Evolutionary conservation across 2,329 filamentous ascomycete genomes (phyloP).

Genomic region (Coniochaeta ligniaria): DNA sequence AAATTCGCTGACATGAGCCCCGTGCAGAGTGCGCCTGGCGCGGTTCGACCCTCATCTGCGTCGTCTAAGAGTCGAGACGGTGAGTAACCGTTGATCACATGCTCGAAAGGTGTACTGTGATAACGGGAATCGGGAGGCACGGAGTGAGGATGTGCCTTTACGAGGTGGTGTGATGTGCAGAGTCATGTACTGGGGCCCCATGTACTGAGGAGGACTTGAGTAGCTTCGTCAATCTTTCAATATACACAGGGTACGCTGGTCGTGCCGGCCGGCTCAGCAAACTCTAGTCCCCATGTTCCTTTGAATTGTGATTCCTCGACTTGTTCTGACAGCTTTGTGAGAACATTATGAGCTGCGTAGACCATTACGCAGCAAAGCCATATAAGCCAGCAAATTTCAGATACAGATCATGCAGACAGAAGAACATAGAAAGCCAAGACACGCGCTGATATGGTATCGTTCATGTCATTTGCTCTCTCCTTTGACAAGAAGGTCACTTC

Average conservation of each 20-base stretch:
- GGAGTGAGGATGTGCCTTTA: background rate
- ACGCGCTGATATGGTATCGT: no score
- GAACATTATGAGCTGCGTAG: no score
- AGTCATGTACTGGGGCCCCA: background rate
- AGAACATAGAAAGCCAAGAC: no score
- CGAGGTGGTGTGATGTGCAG: background rate
- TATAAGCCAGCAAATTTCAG: no score
- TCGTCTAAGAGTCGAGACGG: background rate
- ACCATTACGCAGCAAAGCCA: no score
- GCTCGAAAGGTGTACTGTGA: background rate
- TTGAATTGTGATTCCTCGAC: no score
- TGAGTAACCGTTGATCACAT: background rate
- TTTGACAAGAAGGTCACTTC: no score
- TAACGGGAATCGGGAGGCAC: background rate
- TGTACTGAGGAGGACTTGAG: background rate
- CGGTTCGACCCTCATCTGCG: background rate
- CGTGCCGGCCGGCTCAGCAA: background rate
- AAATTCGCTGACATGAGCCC: no score
- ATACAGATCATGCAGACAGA: no score
- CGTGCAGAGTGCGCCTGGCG: background rate
- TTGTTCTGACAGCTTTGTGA: no score
- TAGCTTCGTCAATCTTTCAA: background rate
- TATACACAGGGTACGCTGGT: background rate
- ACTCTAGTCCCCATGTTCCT: no score
- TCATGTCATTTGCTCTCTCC: no score